phyloP scores from a whole-genome alignment of 2,329 filamentous ascomycete species.

The Xylaria hypoxylon region DNA sequence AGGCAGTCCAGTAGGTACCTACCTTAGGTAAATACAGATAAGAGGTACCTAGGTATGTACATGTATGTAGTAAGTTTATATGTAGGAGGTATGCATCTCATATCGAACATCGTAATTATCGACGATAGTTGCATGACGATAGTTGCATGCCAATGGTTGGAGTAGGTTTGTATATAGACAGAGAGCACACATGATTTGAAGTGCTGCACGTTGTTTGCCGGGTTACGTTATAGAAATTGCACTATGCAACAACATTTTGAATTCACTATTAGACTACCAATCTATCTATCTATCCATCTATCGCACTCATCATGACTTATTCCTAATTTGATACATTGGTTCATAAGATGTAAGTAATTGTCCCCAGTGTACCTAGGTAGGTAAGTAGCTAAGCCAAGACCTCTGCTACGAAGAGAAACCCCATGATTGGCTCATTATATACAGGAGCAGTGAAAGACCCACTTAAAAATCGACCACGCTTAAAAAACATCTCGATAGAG shows the following conservation, averaged over 20 bases:
- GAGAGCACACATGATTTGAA: not conserved
- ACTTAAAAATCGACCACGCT: constrained; percentile 38
- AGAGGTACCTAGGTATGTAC: too few relatives aligned
- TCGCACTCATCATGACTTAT: not conserved
- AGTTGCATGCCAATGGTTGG: not conserved
- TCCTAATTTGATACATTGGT: not conserved
- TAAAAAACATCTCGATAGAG: constrained; percentile 34
- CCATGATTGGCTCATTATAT: constrained; percentile 19
- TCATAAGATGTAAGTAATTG: too few relatives aligned
- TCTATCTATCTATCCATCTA: too few relatives aligned
- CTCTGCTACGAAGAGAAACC: not conserved
- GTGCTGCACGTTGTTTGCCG: not conserved
- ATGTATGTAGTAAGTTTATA: too few relatives aligned
- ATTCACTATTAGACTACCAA: not conserved
- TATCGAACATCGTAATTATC: too few relatives aligned
- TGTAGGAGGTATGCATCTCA: too few relatives aligned
- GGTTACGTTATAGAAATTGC: not conserved
- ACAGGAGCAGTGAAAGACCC: constrained; percentile 19
- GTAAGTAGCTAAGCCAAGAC: not conserved
- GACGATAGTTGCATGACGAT: too few relatives aligned
- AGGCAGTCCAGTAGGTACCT: not conserved
- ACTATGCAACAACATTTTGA: not conserved
- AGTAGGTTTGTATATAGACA: not conserved
- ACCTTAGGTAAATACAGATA: too few relatives aligned
- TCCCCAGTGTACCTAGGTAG: too few relatives aligned